Conservation (phyloP, 805 yeast genomes). For the Myxozyma geophila region DNA sequence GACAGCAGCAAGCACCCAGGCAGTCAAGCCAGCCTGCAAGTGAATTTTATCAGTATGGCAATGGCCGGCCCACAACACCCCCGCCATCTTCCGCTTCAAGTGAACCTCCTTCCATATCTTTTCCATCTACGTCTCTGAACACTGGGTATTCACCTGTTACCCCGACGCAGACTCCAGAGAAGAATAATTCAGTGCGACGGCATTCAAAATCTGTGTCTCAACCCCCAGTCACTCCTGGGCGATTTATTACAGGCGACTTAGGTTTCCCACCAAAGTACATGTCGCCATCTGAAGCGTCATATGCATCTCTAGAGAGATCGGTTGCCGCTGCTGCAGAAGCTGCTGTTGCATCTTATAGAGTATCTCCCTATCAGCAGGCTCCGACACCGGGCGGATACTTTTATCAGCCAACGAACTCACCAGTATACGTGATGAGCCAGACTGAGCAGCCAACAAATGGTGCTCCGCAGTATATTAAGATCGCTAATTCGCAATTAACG, state of each 20-base stretch:
- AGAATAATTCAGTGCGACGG: background rate
- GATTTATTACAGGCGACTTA: conserved; percentile 6
- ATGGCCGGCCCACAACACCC: conserved; percentile 18
- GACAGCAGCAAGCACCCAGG: background rate
- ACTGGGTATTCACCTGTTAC: conserved; percentile 21
- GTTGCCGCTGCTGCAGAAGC: conserved; percentile 33
- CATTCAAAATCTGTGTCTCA: background rate
- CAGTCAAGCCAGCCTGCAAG: background rate
- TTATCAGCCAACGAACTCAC: conserved; percentile 2
- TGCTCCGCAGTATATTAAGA: background rate
- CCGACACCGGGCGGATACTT: background rate
- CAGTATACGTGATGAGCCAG: conserved; percentile 2
- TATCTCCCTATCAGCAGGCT: conserved; percentile 5
- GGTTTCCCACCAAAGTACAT: conserved; percentile 22
- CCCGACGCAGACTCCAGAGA: conserved; percentile 21
- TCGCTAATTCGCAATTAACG: conserved; percentile 14
- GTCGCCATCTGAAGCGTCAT: conserved; percentile 35
- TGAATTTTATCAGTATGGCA: background rate
- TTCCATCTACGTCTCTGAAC: conserved; percentile 1
- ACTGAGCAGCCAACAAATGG: background rate
- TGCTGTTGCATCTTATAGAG: conserved; percentile 20
- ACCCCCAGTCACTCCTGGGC: conserved; percentile 24
- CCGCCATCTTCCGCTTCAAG: conserved; percentile 24
- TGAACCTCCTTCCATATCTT: conserved; percentile 8
- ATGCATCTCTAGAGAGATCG: conserved; percentile 34